Conservation (phyloP, 2,329 filamentous ascomycete genomes). For the Exophiala spinifera region DNA sequence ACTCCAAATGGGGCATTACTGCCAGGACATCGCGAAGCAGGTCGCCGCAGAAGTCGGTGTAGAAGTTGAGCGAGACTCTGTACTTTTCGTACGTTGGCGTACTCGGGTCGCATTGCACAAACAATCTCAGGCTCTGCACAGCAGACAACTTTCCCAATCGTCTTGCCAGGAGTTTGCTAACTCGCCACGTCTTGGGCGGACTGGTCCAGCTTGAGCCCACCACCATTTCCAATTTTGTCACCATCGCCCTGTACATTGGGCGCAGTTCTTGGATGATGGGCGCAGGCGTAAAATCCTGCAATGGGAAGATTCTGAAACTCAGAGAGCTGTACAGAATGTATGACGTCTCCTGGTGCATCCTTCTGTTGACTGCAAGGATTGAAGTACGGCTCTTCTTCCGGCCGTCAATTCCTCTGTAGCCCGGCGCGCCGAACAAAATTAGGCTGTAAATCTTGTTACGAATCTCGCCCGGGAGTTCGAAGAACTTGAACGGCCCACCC, state of each 20-base stretch:
- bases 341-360: constrained; percentile 51
- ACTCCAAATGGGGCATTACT: constrained; percentile 46
- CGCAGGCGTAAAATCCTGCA: constrained; percentile 47
- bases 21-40: constrained; percentile 51
- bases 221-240: constrained; percentile 55
- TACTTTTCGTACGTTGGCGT: constrained; percentile 56
- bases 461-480: constrained; percentile 53
- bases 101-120: constrained; percentile 56
- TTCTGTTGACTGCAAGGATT: constrained; percentile 41
- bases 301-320: constrained; percentile 53
- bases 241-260: constrained; percentile 48
- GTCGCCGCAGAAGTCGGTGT: constrained; percentile 54
- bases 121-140: constrained; percentile 52
- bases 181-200: constrained; percentile 55
- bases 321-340: constrained; percentile 52
- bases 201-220: constrained; percentile 59
- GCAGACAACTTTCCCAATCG: constrained; percentile 29
- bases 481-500: constrained; percentile 47
- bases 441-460: constrained; percentile 47
- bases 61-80: constrained; percentile 55
- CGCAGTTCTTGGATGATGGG: constrained; percentile 50
- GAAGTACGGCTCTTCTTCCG: constrained; percentile 22
- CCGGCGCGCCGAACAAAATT: constrained; percentile 17
- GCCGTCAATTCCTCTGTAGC: constrained; percentile 30
- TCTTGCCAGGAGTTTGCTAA: constrained; percentile 47